Base-by-base conservation (phyloP, 2,329 filamentous ascomycete genomes). In the Graphilbum sp. region DNA sequence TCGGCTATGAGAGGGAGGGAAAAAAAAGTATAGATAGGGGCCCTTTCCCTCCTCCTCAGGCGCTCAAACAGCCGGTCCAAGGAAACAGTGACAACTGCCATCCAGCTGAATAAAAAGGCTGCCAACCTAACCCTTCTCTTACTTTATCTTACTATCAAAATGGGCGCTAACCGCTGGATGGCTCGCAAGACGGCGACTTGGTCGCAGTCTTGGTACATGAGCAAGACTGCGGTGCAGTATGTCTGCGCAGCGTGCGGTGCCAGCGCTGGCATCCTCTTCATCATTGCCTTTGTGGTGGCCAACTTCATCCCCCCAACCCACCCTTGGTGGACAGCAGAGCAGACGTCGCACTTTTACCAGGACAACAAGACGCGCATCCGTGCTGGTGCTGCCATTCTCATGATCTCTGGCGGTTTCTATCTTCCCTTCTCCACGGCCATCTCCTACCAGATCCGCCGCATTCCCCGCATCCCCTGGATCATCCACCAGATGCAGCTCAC, bases 401-500 rank as follows among this genome's bases (percentile, higher is more conserved):
- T 42, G 40, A 39, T 42, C 21, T 17, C 34, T 2, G 40, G 40
- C 20, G 40, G 36, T 8, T 42, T 42, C 19, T 42, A 39, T 25
- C 24, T 42, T 2, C 40, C 40, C 7, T 42, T 42, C 20, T 42
- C 36, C 7, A 35, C 36, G 1, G 40, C 40, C 16, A 42, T 42
- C 16, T 38, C 40, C 2, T 38, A 42, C 34, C 40, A 42, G 34
- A 42, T 42, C 12, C 40, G 37, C 24, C 40, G 40, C 20, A 34
- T 42, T n/a, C 40, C 40, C 11, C 23, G 32, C 4, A 33, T 42
- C 12, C 40, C 40, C 4, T 42, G 37, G 34, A 42, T 42, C 16
- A 38, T 39, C 21, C 34, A 38, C 30, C 36, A 42, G 20, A 33
- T 42, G 31, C 40, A 42, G 13, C 34, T 42, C 11, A 37, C 40